phyloP scores from a whole-genome alignment of 108 stramenopile genomes.

The Stephanodiscus triporus region DNA sequence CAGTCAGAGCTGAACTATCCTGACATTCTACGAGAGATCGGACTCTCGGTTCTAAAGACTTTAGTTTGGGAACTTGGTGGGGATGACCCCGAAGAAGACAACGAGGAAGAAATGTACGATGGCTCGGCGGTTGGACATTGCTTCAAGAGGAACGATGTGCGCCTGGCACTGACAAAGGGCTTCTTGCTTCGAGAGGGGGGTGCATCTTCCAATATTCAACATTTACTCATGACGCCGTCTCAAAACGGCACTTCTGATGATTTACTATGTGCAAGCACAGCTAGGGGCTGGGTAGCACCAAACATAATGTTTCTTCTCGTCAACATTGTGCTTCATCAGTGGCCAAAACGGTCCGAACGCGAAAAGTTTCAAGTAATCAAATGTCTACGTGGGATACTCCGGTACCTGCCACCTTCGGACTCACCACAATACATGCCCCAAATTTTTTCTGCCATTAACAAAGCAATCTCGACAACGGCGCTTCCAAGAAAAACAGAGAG shows the following conservation, averaged over 20 bases:
- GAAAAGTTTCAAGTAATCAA: conserved; percentile 65
- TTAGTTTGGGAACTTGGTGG: conserved; percentile 70
- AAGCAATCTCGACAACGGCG: conserved; percentile 52
- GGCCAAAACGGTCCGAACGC: conserved; percentile 45
- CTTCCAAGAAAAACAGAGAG: background rate
- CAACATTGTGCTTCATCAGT: conserved; percentile 68
- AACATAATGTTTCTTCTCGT: conserved; percentile 85
- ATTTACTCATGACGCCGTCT: conserved; percentile 23
- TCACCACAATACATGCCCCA: conserved; percentile 77
- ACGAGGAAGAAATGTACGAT: conserved; percentile 40
- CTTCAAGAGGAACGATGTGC: conserved; percentile 32
- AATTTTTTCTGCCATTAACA: conserved; percentile 71
- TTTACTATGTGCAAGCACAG: conserved; percentile 24
- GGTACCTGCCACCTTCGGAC: conserved; percentile 56
- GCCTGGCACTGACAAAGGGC: conserved; percentile 45
- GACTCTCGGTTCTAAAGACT: conserved; percentile 56
- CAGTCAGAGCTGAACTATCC: conserved; percentile 46
- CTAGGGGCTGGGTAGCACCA: conserved; percentile 65
- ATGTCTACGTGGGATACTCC: conserved; percentile 56
- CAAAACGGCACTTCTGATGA: conserved; percentile 18
- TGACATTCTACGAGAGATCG: conserved; percentile 47
- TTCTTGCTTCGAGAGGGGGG: conserved; percentile 28
- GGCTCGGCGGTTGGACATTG: conserved; percentile 13
- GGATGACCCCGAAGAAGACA: conserved; percentile 46
- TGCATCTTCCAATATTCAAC: conserved; percentile 15